Percentiles rank a stretch among this genome's conserved stretches.
phyloP scores from a whole-genome alignment of 805 yeast species.

The Metschnikowia peoriensis region DNA sequence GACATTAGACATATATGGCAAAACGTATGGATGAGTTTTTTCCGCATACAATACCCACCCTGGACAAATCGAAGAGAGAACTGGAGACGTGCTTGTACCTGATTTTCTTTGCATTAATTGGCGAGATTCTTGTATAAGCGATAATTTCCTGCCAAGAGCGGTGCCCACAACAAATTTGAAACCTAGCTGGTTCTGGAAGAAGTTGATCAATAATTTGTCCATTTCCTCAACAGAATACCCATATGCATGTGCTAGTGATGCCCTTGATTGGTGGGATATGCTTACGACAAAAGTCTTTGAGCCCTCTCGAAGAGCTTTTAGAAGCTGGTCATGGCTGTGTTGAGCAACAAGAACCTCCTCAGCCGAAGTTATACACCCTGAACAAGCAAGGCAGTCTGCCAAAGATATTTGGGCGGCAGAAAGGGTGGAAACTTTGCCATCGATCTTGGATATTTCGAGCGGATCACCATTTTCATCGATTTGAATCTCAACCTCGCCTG shows the following conservation, averaged over 20 bases:
- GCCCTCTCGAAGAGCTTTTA: conserved; percentile 50
- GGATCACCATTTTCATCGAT: conserved; percentile 59
- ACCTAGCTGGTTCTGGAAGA: conserved; percentile 61
- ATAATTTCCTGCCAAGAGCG: conserved; percentile 72
- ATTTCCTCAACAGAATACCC: conserved; percentile 49
- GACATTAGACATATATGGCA: conserved; percentile 67
- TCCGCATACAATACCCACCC: conserved; percentile 97
- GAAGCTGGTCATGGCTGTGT: conserved; percentile 80
- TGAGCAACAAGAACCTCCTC: conserved; percentile 90
- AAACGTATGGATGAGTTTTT: conserved; percentile 85
- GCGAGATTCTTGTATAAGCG: conserved; percentile 46
- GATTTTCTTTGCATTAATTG: conserved; percentile 46
- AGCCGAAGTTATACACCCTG: conserved; percentile 97
- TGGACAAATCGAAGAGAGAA: conserved; percentile 79
- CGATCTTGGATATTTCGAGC: conserved; percentile 64
- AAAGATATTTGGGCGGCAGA: conserved; percentile 84
- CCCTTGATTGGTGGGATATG: conserved; percentile 81
- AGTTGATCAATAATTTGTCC: conserved; percentile 59
- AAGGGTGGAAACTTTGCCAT: conserved; percentile 49
- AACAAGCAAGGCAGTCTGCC: conserved; percentile 93
- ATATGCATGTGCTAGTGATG: conserved; percentile 73
- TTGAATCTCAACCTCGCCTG: conserved; percentile 46
- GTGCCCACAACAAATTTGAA: conserved; percentile 79
- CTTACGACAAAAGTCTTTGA: conserved; percentile 59
- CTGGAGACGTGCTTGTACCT: conserved; percentile 37